Percentiles rank a stretch among this genome's conserved stretches.
Evolutionary conservation across 352 stramenopile species (phyloP).

Genomic region (Phytophthora aleatoria): DNA sequence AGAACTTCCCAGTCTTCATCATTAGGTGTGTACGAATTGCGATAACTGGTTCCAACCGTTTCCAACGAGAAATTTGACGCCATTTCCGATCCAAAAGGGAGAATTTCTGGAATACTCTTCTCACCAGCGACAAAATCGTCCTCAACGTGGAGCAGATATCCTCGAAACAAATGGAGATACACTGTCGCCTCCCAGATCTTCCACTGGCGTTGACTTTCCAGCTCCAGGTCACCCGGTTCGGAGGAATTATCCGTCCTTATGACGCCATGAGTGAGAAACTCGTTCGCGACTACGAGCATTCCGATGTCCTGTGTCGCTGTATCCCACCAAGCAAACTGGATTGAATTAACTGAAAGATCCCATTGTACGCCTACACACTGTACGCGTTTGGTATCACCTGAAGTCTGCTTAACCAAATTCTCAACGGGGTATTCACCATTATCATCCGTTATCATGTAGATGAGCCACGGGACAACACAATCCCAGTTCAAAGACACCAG

Average conservation of each 20-base stretch:
- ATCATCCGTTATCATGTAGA: conserved; percentile 55
- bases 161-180: conserved; percentile 61
- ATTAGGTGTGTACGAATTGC: conserved; percentile 28
- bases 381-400: conserved; percentile 2
- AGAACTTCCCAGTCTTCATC: conserved; percentile 26
- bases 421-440: conserved; percentile 28
- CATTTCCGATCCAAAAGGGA: conserved; percentile 43
- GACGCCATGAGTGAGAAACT: conserved; percentile 63
- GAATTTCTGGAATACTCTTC: conserved; percentile 6
- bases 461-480: conserved; percentile 65
- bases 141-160: conserved; percentile 53
- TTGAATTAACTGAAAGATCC: conserved; percentile 60
- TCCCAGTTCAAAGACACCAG: conserved; percentile 74
- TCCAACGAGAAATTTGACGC: conserved; percentile 69
- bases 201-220: conserved; percentile 30
- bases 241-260: conserved; percentile 8
- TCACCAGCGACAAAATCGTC: conserved; percentile 16
- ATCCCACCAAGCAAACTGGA: conserved; percentile 78
- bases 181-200: conserved; percentile 59
- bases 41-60: conserved; percentile 65
- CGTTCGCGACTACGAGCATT: conserved; percentile 53
- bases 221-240: neutral
- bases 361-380: conserved; percentile 64
- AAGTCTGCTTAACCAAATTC: neutral
- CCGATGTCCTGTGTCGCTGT: conserved; percentile 53